Percentiles rank a stretch among this genome's conserved stretches.
phyloP scores from a whole-genome alignment of 805 yeast species.

The Lachancea sp. region DNA sequence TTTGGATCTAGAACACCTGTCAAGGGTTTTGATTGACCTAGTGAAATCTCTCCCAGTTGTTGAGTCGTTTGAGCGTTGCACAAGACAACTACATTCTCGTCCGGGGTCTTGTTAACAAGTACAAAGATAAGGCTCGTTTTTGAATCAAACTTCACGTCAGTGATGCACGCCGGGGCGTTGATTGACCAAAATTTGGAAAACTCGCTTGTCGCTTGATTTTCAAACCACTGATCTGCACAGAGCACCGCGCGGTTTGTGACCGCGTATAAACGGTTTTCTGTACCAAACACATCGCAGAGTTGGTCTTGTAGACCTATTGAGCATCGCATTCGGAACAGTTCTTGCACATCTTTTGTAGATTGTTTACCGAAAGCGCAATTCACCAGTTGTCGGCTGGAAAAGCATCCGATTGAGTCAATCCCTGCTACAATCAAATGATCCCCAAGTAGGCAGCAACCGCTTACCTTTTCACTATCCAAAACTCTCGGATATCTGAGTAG shows the following conservation, averaged over 20 bases:
- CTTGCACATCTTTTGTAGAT: constrained; percentile 6
- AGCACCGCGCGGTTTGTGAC: constrained; percentile 23
- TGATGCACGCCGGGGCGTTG: constrained; percentile 20
- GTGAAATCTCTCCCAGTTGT: constrained; percentile 14
- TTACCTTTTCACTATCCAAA: constrained; percentile 22
- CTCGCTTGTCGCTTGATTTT: constrained; percentile 2
- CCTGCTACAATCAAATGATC: constrained; percentile 40
- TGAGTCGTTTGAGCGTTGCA: constrained; percentile 14
- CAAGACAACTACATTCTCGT: constrained; percentile 18
- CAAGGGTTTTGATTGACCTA: constrained; percentile 21
- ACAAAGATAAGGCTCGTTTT: constrained; percentile 18
- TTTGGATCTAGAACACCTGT: constrained; percentile 27
- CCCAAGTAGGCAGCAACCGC: constrained; percentile 39
- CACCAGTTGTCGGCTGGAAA: constrained; percentile 23
- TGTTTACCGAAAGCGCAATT: constrained; percentile 28
- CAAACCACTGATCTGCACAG: constrained; percentile 17
- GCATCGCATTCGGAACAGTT: not conserved
- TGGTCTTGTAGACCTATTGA: not conserved
- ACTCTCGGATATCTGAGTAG: constrained; percentile 25
- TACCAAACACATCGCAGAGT: not conserved
- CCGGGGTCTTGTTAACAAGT: constrained; percentile 12
- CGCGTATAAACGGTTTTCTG: constrained; percentile 12
- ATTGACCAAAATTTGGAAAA: constrained; percentile 12
- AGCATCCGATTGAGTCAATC: constrained; percentile 24
- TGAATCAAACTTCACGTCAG: constrained; percentile 26